Base-by-base conservation (phyloP, 2,329 filamentous ascomycete genomes). In the Aaosphaeria pasadenensis region DNA sequence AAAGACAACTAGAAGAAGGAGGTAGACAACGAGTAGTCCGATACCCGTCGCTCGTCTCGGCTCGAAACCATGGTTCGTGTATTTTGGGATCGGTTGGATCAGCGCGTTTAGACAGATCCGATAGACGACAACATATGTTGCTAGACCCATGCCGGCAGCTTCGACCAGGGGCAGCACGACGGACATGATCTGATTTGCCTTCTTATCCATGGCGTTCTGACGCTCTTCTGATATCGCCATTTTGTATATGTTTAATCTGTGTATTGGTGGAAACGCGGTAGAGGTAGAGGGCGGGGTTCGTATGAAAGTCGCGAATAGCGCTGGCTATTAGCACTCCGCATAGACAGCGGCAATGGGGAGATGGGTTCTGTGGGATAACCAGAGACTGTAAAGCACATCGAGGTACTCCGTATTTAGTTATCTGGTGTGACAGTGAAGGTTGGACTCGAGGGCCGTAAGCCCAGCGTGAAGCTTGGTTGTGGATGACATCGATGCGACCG, bases 131-230 rank as follows among this genome's bases (percentile, higher is more conserved):
- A 84, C 84, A 71, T 87, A 96, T 32, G 83, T 87, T 17, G 82
- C 82, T 69, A 89, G 90, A 35, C 77, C 84, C 51, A 89, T 78
- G 35, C 82, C 76, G 30, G 78, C 85, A 32, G 84, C 70, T 38
- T 95, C 79, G 44, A 92, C 65, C 36, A 85, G 57, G 4, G 91
- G 91, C 48, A 95, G 83, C 47, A 87, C 70, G 49, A 86, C 79
- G 44, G 84, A 82, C 42, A 80, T 77, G 70, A 79, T 82, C 59
- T 79, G 72, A 67, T 83, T 84, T 43, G 76, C 72, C 30, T 51
- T 52, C 52, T 62, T 58, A 39, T 66, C 62, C 43, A 62, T 46
- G n/a, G 52, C 54, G 38, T 58, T 53, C 39, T 55, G 48, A 43
- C 56, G 56, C 42, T 58, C 53, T 43, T 56, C 51, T 9, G 56